Evolutionary conservation across 805 yeast genomes (phyloP), one percentile per base, ranked within the genome.

Genomic region (Candida sonorensis): DNA sequence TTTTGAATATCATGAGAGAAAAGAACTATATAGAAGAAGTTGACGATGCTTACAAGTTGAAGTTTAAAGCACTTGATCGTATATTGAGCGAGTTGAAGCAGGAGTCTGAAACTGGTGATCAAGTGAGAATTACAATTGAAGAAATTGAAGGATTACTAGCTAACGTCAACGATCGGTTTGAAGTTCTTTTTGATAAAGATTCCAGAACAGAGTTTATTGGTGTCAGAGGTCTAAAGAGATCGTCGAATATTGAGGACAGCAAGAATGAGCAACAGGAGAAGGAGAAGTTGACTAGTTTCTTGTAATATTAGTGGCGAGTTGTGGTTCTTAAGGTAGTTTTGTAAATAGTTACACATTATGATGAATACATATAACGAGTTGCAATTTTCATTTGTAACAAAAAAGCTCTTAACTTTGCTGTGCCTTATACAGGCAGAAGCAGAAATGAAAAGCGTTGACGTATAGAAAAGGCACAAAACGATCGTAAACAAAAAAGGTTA

Each of bases 1-100:
- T 67, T 4, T 59, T 72, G 22, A 74, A 72, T 36, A 57, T 66
- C 26, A 66, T 68, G 59, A 55, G 65, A 29, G 65, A 57, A 34
- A 55, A 68, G 27, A 67, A 65, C 36, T 59, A 61, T 22, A 44
- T 55, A n/a, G 76, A 69, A 21, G 58, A 57, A 17, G 44, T 71
- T 26, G 54, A 53, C 19, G 62, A 60, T 19, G 60, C 61, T 13
- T 68, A 69, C 40, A 42, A 44, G 7, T 47, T 63, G 23, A 62
- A 67, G 21, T 64, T 64, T 19, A 61, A 59, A 22, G 52, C 52
- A 13, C 59, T 69, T 23, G 43, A 43, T 16, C 30, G 34, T 9
- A 29, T 51, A 4, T 41, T 41, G 2, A 37, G 34, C 3, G 42
- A 41, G 10, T 38, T 52, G 25, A 9, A 22, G 11, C 6, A 22